Base-by-base conservation (phyloP, 768 basidiomycete genomes). In the Amylocystis lapponica region DNA sequence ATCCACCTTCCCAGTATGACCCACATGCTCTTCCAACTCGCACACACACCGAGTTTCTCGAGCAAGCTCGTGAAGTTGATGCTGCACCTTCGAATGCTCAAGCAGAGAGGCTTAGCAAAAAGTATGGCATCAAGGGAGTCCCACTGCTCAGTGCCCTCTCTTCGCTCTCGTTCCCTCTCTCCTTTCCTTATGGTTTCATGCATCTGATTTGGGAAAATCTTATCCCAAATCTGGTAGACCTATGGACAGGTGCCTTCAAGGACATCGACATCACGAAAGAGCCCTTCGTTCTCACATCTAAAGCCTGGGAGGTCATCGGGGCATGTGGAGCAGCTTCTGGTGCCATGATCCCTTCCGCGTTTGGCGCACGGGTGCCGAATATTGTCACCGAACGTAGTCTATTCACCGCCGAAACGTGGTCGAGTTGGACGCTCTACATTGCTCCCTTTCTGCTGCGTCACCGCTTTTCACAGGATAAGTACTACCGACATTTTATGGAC, bases 401-500 rank as follows among this genome's bases (percentile, higher is more conserved):
- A 61, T 35, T 62, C 63, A 13, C 61, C 1, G 68, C 69, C 0
- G 71, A 73, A 35, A 57, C 53, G 22, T 67, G 57, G 52, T 57
- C 59, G 2, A 56, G 70, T 22, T 75, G 68, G 66, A 58, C 61
- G 3, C 46, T 60, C 9, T 69, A 63, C 41, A 35, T 72, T 12
- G 66, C 52, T 2, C 72, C 68, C 3, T 47, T 65, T 12, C 51
- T 74, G 11, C 61, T 75, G 7, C 50, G 48, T 5, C 35, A 53
- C 10, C 50, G 53, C 2, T 72, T 72, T 46, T n/a, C 23, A 10
- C 11, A 52, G 1, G n/a, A 58, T 7, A 22, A 29, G 1, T 72
- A 70, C 47, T 74, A 66, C 45, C 46, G 57, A 0, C 72, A 74
- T 46, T 70, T 71, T 46, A 33, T 70, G 5, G 17, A 54, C 4